Conservation (phyloP, 2,329 filamentous ascomycete genomes). For the Mariannaea sp. region DNA sequence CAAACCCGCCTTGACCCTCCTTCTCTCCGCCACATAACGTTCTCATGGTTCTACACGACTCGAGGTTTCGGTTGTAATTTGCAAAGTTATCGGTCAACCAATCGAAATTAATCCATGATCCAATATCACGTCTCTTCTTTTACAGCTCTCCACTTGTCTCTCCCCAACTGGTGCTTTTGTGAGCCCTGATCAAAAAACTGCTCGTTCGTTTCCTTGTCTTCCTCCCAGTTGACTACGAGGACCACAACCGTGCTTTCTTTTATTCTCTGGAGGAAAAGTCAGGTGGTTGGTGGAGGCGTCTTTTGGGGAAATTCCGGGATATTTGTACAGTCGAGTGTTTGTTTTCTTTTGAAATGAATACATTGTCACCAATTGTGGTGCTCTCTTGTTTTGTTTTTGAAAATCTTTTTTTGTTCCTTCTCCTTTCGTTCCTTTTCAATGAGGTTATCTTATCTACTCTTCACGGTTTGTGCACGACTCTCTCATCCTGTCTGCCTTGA, state of each 20-base stretch:
- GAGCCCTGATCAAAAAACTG: conserved; percentile 37
- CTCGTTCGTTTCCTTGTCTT: conserved; percentile 24
- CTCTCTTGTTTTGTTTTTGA: conserved; percentile 15
- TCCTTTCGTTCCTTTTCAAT: no score
- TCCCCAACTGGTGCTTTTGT: conserved; percentile 40
- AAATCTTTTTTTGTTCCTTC: conserved; percentile 3
- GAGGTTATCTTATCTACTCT: conserved; percentile 1
- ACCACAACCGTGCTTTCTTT: conserved; percentile 37
- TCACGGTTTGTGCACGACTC: conserved; percentile 2
- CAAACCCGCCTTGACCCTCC: conserved; percentile 43
- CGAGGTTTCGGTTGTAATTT: conserved; percentile 63
- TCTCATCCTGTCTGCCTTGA: background rate
- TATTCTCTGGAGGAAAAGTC: conserved; percentile 38
- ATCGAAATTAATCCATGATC: conserved; percentile 58
- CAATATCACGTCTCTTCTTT: conserved; percentile 40
- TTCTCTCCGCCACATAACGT: conserved; percentile 49
- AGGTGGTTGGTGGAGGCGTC: conserved; percentile 40
- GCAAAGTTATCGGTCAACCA: conserved; percentile 59
- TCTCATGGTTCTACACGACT: conserved; percentile 48
- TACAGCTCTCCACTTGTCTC: conserved; percentile 33
- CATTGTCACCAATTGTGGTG: conserved; percentile 33
- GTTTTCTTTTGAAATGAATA: conserved; percentile 40
- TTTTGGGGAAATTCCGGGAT: conserved; percentile 37
- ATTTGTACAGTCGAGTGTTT: conserved; percentile 39
- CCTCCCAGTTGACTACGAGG: conserved; percentile 33